Percentiles rank a stretch among this genome's conserved stretches.
phyloP scores from a whole-genome alignment of 129 eudicot genomes.

The Solidago caesia region DNA sequence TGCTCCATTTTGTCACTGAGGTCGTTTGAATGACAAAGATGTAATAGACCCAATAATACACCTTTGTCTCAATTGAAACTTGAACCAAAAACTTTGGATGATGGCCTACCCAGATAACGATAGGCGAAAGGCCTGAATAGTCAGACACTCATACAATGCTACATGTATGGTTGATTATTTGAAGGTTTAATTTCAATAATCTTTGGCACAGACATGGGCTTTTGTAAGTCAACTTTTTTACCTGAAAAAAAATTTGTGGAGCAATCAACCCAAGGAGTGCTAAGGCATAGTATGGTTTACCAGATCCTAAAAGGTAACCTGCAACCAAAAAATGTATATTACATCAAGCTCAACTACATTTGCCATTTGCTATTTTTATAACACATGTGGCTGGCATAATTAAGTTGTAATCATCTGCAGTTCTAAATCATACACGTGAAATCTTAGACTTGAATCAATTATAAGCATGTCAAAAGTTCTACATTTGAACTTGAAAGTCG shows the following conservation, averaged over 20 bases:
- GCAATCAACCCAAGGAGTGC: conserved; percentile 70
- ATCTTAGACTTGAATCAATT: too few relatives aligned
- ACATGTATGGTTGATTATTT: neutral
- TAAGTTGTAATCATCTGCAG: neutral
- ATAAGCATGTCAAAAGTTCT: too few relatives aligned
- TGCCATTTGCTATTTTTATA: neutral
- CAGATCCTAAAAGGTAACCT: conserved; percentile 82
- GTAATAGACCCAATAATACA: too few relatives aligned
- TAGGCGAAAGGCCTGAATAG: neutral
- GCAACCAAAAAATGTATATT: conserved; percentile 31
- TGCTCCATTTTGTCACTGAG: too few relatives aligned
- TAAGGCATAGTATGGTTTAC: conserved; percentile 77
- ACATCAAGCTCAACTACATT: neutral
- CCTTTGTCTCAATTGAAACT: too few relatives aligned
- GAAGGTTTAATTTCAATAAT: neutral
- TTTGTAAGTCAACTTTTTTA: conserved; percentile 22
- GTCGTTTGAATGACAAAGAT: too few relatives aligned
- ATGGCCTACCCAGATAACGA: too few relatives aligned
- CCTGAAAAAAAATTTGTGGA: conserved; percentile 90
- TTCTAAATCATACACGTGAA: neutral
- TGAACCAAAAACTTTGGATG: too few relatives aligned
- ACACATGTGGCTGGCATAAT: neutral
- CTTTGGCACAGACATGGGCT: neutral
- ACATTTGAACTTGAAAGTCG: neutral
- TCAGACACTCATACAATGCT: neutral